Conservation (phyloP, 805 yeast genomes). For the Cyberlindnera xylosilytica region DNA sequence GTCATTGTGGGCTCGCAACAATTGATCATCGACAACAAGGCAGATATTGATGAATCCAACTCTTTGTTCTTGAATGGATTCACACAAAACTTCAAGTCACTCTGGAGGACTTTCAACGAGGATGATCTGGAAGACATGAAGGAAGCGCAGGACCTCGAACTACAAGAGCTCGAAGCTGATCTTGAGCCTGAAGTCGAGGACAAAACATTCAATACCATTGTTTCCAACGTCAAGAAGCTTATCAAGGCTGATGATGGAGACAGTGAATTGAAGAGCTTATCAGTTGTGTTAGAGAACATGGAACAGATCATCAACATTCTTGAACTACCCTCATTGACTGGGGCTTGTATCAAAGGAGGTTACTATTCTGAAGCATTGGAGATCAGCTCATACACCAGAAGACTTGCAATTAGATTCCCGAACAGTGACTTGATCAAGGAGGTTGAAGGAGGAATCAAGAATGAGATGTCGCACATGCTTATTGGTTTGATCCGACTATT, state of each 20-base stretch:
- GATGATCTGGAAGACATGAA: conserved; percentile 31
- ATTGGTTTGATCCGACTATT: conserved; percentile 65
- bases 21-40: conserved; percentile 42
- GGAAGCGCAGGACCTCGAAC: conserved; percentile 22
- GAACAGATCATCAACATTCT: conserved; percentile 73
- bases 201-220: conserved; percentile 31
- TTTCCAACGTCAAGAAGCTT: conserved; percentile 20
- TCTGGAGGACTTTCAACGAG: conserved; percentile 30
- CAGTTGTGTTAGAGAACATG: conserved; percentile 52
- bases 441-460: conserved; percentile 48
- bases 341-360: conserved; percentile 82
- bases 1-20: conserved; percentile 34
- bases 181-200: conserved; percentile 22
- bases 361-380: conserved; percentile 89
- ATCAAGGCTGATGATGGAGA: conserved; percentile 7
- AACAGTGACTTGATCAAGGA: conserved; percentile 48
- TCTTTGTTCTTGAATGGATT: conserved; percentile 33
- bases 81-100: conserved; percentile 27
- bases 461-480: conserved; percentile 64
- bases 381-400: conserved; percentile 67
- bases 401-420: conserved; percentile 70
- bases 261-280: conserved; percentile 26
- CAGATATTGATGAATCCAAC: conserved; percentile 31
- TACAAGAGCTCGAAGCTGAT: conserved; percentile 25
- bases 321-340: conserved; percentile 79